phyloP scores from a whole-genome alignment of 352 stramenopile species.

The Blastocystis sp. region DNA sequence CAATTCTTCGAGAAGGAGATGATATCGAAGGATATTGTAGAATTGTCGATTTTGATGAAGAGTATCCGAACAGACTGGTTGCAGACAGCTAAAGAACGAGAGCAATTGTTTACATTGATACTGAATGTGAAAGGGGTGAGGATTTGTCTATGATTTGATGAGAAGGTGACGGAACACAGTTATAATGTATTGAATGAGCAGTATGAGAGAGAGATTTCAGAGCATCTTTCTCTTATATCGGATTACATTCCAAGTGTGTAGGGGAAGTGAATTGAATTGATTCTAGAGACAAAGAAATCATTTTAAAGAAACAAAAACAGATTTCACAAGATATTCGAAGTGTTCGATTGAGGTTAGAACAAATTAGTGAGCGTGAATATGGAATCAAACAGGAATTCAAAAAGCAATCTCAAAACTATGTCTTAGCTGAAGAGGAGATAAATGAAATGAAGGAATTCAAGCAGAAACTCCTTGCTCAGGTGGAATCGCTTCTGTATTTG shows the following conservation, averaged over 20 bases:
- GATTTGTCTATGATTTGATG: neutral
- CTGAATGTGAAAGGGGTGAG: neutral
- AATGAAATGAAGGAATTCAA: slow-evolving; percentile 15
- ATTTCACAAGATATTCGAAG: neutral
- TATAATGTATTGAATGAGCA: neutral
- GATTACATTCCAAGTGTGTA: slow-evolving; percentile 28
- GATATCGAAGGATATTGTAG: slow-evolving; percentile 25
- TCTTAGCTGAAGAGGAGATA: neutral
- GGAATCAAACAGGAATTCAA: neutral
- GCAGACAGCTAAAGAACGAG: neutral
- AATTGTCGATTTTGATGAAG: slow-evolving; percentile 39
- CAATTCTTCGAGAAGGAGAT: slow-evolving; percentile 12
- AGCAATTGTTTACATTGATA: neutral
- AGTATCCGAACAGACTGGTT: slow-evolving; percentile 1
- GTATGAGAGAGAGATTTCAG: neutral
- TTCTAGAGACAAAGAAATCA: neutral
- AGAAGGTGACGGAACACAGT: neutral
- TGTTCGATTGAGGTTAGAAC: slow-evolving; percentile 14
- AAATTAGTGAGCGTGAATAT: slow-evolving; percentile 17
- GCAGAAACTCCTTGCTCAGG: neutral
- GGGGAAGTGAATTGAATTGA: neutral
- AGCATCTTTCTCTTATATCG: neutral
- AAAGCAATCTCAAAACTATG: neutral
- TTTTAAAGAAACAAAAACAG: neutral
- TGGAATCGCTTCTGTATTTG: slow-evolving; percentile 25